A percentile compares a stretch with the other conserved stretches of the same genome.
Evolutionary conservation across 768 basidiomycete genomes (phyloP).

Genomic region (Suillus cothurnatus): DNA sequence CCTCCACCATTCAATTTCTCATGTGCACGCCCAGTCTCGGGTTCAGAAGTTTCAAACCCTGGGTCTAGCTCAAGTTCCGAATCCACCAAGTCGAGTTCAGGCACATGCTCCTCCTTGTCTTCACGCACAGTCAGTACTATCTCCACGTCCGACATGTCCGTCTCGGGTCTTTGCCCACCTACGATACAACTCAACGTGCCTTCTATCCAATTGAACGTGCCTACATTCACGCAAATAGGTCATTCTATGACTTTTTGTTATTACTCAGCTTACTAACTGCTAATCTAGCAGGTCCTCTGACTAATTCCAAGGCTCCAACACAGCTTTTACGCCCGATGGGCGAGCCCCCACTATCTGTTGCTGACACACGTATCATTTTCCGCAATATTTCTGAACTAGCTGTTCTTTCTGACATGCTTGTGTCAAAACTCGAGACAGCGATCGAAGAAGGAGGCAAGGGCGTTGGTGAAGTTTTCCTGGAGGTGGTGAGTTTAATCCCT

Average conservation of each 20-base stretch:
- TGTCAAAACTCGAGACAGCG: slow-evolving; percentile 64
- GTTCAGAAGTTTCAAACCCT: slow-evolving; percentile 19
- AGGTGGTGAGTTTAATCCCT: slow-evolving; percentile 51
- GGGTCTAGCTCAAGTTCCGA: slow-evolving; percentile 3
- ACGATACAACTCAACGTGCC: background rate
- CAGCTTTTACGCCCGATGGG: background rate
- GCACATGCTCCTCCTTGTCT: slow-evolving; percentile 40
- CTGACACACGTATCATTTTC: slow-evolving; percentile 75
- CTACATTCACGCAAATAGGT: slow-evolving; percentile 30
- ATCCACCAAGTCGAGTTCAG: slow-evolving; percentile 34
- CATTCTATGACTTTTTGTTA: slow-evolving; percentile 35
- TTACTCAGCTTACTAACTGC: slow-evolving; percentile 33
- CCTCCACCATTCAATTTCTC: slow-evolving; percentile 39
- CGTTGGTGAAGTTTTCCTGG: slow-evolving; percentile 73
- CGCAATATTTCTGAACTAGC: slow-evolving; percentile 78
- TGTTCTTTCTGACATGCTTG: slow-evolving; percentile 65
- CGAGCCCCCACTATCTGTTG: slow-evolving; percentile 63
- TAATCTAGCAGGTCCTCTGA: slow-evolving; percentile 25
- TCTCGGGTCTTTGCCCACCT: background rate
- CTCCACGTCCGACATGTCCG: slow-evolving; percentile 49
- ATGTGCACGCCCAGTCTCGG: slow-evolving; percentile 28
- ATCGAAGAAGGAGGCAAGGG: slow-evolving; percentile 68
- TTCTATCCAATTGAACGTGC: background rate
- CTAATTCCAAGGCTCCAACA: slow-evolving; percentile 21
- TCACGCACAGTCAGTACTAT: slow-evolving; percentile 50